phyloP scores from a whole-genome alignment of 495 filamentous ascomycete genomes.

The Astrothelium subdiscretum region DNA sequence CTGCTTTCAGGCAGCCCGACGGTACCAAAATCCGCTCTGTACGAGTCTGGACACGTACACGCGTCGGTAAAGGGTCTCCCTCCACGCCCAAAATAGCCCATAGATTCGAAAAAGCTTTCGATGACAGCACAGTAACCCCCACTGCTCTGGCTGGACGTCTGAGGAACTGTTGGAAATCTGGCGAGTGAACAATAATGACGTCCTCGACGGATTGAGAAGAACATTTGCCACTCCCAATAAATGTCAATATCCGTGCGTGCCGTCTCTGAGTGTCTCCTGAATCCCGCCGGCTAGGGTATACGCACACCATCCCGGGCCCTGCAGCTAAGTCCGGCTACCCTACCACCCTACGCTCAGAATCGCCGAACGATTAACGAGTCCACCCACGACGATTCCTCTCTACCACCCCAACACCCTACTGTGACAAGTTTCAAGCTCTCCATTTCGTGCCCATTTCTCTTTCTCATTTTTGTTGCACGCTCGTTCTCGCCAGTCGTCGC shows the following conservation, averaged over 20 bases:
- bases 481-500: neutral
- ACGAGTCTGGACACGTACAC: neutral
- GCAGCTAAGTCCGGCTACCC: neutral
- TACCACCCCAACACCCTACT: neutral
- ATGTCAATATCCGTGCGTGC: neutral
- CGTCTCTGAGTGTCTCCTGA: neutral
- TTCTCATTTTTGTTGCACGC: conserved; percentile 2
- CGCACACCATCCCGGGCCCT: neutral
- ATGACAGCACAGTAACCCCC: neutral
- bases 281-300: no score
- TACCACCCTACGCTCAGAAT: no score
- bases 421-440: conserved; percentile 1
- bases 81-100: neutral
- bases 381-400: neutral
- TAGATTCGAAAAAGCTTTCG: neutral
- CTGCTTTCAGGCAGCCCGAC: neutral
- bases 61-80: neutral
- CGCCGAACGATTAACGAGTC: neutral
- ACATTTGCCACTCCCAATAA: neutral
- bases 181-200: neutral
- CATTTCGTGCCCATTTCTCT: neutral
- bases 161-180: neutral
- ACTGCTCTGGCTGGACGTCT: neutral
- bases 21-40: neutral
- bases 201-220: neutral